These are phyloP conservation scores for Trypanosoma rangeli DNA, from an alignment of 208 protist species.

Conservation along the genomic window DNA sequence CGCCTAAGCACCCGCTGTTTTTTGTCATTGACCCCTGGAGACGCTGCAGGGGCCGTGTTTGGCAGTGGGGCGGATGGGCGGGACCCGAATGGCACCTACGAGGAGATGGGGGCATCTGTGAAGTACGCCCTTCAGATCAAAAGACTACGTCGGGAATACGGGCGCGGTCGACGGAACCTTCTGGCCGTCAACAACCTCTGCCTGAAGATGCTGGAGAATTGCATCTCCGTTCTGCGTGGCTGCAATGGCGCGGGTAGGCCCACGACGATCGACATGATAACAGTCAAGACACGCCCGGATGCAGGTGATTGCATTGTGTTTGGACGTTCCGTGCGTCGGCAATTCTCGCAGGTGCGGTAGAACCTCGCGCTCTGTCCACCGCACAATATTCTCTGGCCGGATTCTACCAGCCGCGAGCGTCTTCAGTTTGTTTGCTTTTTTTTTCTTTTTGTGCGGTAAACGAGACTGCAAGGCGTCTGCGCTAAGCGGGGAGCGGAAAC, in stretches of 20 bases:
- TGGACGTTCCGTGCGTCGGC: constrained; percentile 36
- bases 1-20: constrained; percentile 63
- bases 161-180: constrained; percentile 37
- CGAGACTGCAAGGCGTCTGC: constrained; percentile 31
- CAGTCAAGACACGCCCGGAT: constrained; percentile 42
- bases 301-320: constrained; percentile 63
- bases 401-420: constrained; percentile 75
- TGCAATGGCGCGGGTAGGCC: constrained; percentile 73
- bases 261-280: constrained; percentile 55
- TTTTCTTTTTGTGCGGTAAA: constrained; percentile 71
- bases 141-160: constrained; percentile 50
- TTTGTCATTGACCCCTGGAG: constrained; percentile 45
- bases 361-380: constrained; percentile 88
- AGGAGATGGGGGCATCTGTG: constrained; percentile 15
- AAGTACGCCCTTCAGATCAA: constrained; percentile 32
- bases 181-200: constrained; percentile 79
- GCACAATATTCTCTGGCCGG: constrained; percentile 80
- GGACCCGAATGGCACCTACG: constrained; percentile 21
- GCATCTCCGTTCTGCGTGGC: constrained; percentile 75
- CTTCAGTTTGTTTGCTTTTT: too few relatives aligned
- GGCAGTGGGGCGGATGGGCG: constrained; percentile 5
- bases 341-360: constrained; percentile 46
- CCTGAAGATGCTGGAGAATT: constrained; percentile 54
- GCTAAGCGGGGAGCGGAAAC: constrained; percentile 70
- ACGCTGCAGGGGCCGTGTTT: constrained; percentile 1